These are phyloP conservation scores for Royoungia palumana DNA, from an alignment of 768 basidiomycete species.

Conservation along the genomic window DNA sequence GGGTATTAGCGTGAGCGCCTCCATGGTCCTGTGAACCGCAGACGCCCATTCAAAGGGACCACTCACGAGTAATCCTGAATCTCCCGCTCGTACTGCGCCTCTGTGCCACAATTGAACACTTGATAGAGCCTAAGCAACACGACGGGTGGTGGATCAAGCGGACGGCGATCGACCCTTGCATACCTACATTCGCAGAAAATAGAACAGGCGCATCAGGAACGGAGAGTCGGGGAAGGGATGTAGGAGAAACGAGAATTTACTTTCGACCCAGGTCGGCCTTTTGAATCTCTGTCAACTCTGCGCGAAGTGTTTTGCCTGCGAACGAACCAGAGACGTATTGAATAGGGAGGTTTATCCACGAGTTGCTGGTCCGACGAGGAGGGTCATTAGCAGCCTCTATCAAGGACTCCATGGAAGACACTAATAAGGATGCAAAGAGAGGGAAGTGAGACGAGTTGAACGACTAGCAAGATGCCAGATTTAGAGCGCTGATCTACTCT, in stretches of 20 bases:
- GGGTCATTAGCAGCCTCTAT: constrained; percentile 11
- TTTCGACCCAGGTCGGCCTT: constrained; percentile 68
- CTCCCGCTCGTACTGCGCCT: constrained; percentile 44
- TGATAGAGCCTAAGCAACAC: constrained; percentile 51
- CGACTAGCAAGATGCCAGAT: neutral
- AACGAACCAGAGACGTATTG: constrained; percentile 60
- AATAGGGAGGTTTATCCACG: constrained; percentile 41
- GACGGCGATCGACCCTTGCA: constrained; percentile 60
- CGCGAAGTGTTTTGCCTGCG: constrained; percentile 50
- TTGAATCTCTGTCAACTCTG: constrained; percentile 58
- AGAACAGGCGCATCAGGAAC: neutral
- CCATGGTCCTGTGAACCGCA: neutral
- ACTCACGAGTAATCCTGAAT: constrained; percentile 48
- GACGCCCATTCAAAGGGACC: neutral
- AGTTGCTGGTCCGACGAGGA: constrained; percentile 27
- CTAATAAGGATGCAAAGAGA: neutral
- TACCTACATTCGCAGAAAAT: constrained; percentile 35
- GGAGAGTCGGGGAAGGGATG: neutral
- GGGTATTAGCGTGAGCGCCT: constrained; percentile 4
- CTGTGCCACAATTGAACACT: constrained; percentile 39
- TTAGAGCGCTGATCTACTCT: constrained; percentile 2
- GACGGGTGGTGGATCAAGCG: constrained; percentile 66
- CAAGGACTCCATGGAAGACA: constrained; percentile 17
- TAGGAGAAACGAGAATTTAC: constrained; percentile 35
- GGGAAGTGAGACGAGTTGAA: neutral